A percentile compares a stretch with the other conserved stretches of the same genome.
phyloP scores from a whole-genome alignment of 139 green algal species.

The Auxenochlorella protothecoides region DNA sequence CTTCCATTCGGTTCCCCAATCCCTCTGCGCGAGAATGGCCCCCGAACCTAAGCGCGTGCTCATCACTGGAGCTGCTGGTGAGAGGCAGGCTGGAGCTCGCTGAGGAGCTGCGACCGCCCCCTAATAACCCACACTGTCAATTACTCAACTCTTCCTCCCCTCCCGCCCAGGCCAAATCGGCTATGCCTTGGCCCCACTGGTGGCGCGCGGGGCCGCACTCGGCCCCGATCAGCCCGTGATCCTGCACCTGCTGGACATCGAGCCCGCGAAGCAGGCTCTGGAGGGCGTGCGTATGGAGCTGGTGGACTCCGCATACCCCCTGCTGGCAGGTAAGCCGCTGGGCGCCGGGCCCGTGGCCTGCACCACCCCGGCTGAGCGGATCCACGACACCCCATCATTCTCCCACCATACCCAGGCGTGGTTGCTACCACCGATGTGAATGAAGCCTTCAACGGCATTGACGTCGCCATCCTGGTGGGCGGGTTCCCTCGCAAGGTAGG shows the following conservation, averaged over 20 bases:
- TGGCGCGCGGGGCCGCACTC: constrained; percentile 70
- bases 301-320: constrained; percentile 78
- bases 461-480: constrained; percentile 88
- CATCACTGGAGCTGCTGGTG: constrained; percentile 56
- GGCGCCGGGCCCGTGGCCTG: no score
- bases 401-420: constrained; percentile 38
- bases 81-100: not conserved
- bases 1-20: not conserved
- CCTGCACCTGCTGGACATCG: constrained; percentile 87
- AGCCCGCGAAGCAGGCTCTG: constrained; percentile 63
- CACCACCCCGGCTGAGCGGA: no score
- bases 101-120: not conserved
- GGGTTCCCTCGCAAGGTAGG: constrained; percentile 56
- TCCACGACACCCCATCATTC: no score
- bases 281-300: constrained; percentile 91
- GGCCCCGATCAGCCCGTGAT: constrained; percentile 78
- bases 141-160: not conserved
- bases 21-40: constrained; percentile 5
- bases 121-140: not conserved
- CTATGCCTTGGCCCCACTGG: constrained; percentile 79
- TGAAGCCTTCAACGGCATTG: constrained; percentile 73
- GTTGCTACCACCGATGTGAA: constrained; percentile 64
- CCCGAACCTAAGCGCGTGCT: constrained; percentile 32
- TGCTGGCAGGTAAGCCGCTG: constrained; percentile 57
- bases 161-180: constrained; percentile 75